Base-by-base conservation (phyloP, 225 moss, liverwort and hornwort genomes). In the Marchantia paleacea region DNA sequence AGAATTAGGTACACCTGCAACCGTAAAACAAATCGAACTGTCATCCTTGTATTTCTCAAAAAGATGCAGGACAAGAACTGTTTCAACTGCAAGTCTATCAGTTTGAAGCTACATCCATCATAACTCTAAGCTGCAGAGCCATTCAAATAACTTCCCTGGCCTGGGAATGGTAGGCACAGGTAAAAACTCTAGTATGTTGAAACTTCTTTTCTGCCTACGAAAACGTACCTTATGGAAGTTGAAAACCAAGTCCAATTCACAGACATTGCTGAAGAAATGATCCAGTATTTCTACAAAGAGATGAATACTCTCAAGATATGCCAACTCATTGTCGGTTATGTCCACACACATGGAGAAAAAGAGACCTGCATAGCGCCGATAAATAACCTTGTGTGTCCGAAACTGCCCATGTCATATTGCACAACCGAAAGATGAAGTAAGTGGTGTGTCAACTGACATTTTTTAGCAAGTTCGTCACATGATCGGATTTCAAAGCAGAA, bases 341-440 rank as follows among this genome's bases (percentile, higher is more conserved):
- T 99, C 97, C 12, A 99, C 97, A 86, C 97, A 99, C 95, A 99
- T 93, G 20, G 97, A 99, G 85, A 99, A 99, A 84, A 99, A 99
- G n/a, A 99, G 92, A 51, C 95, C 95, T 55, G 97, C 97, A 80
- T 99, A 99, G 25, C 97, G 91, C 76, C 97, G 92, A 78, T 99
- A 99, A 19, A 99, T 95, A 75, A 99, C 93, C 83, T 95, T 99
- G 84, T 99, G 93, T 78, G 95, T 95, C 68, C 97, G 95, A 85
- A 99, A 99, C 97, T 99, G 92, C 79, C 79, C 71, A 80, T 76
- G 50, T 53, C 61, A 30, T 28, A 51, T 10, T 55, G 14, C 24
- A 55, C 54, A 74, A 74, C 74, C 54, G 28, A 15, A 26, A 25
- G 74, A 54, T 54, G 55, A 74, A 74, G 3, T n/a, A 50, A 12